These are phyloP conservation scores for Malus orientalis DNA, from an alignment of 306 rosid genomes.

Conservation along the genomic window DNA sequence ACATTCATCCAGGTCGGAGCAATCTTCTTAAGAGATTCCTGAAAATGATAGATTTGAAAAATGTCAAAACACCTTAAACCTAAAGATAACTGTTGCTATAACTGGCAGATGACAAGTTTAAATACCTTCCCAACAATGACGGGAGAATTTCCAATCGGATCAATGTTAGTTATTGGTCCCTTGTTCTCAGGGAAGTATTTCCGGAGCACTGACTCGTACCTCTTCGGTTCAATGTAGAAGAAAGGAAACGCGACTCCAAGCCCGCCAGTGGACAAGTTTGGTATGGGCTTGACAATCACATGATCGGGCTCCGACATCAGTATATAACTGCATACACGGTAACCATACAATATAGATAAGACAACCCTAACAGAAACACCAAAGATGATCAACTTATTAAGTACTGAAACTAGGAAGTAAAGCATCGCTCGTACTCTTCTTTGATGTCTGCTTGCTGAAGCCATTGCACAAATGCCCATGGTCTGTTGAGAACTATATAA, in stretches of 20 bases:
- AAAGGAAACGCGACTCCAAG: constrained; percentile 95
- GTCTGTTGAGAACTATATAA: constrained; percentile 95
- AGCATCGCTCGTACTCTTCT: constrained; percentile 69
- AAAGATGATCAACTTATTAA: neutral
- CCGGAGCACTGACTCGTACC: constrained; percentile 61
- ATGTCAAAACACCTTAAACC: constrained; percentile 5
- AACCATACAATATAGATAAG: neutral
- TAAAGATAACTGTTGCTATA: neutral
- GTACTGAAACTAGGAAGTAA: constrained; percentile 7
- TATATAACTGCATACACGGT: constrained; percentile 53
- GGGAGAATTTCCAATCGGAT: constrained; percentile 97
- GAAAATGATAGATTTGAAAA: constrained; percentile 13
- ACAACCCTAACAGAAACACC: neutral
- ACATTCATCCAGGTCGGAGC: constrained; percentile 99
- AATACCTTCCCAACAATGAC: constrained; percentile 89
- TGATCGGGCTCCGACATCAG: constrained; percentile 98
- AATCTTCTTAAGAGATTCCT: constrained; percentile 91
- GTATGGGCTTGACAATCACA: constrained; percentile 88
- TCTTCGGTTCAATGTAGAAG: constrained; percentile 92
- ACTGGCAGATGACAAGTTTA: constrained; percentile 3
- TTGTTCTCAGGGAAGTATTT: constrained; percentile 70
- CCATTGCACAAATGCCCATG: constrained; percentile 99
- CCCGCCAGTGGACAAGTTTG: constrained; percentile 78
- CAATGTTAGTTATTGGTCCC: constrained; percentile 77
- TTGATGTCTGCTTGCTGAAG: constrained; percentile 79